Base-by-base conservation (phyloP, 768 basidiomycete species). In the Tremella mesenterica region DNA sequence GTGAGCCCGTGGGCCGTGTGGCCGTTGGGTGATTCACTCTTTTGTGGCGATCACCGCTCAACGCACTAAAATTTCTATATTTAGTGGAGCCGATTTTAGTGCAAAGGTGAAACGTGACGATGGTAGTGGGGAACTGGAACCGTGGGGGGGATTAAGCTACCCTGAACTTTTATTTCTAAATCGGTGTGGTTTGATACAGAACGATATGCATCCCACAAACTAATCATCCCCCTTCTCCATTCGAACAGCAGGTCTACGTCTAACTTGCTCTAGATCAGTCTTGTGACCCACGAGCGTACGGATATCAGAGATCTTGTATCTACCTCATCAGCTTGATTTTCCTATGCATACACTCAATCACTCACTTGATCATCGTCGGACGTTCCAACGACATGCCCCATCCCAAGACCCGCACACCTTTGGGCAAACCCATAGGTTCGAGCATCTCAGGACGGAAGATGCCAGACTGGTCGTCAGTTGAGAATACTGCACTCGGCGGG, bases 371-470 rank as follows among this genome's bases (percentile, higher is more conserved):
- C 95, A 99, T 97, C 0, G 95, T 97, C 16, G 95, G 95, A 56
- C 95, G 77, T 76, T 99, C 95, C 26, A 97, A 77, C 66, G 84
- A 81, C 58, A 99, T 81, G 44, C 95, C 95, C 89, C 92, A 99
- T 16, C 95, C 95, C 58, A 91, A 88, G 23, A 96, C 93, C 23
- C 91, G 84, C 10, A 97, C 90, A 66, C 91, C 91, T 60, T 88
- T 86, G 0, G 95, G 95, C 70, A 97, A 84, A 28, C 95, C 95
- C 92, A 97, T 96, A 6, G 95, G 91, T 71, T 91, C 91, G 28
- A 99, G 78, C 93, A 99, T 96, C 73, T 99, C 95, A 3, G 95
- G 95, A 29, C 95, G 83, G 83, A 99, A 99, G 87, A 99, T 93
- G 21, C 95, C 95, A 69, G 70, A 72, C 90, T 93, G 49, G 25